These are phyloP conservation scores for Monosporascus sp. DNA, from an alignment of 2,329 filamentous ascomycete species.

Conservation along the genomic window DNA sequence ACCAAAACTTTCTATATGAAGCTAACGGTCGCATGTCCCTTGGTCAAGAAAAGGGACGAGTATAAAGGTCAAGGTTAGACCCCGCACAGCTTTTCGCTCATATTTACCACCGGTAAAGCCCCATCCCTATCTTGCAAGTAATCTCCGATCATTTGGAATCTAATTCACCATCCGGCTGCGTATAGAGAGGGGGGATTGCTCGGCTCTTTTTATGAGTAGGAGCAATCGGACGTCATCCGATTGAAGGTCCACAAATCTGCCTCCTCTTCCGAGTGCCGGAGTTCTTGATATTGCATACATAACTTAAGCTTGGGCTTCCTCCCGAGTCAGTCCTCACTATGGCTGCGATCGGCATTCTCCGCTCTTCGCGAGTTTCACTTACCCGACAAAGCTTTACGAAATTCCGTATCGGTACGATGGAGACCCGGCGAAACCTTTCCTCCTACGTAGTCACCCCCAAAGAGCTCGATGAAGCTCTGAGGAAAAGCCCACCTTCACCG, in stretches of 20 bases:
- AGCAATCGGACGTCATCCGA: too few species aligned
- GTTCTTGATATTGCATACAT: constrained; percentile 10
- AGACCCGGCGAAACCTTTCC: constrained; percentile 54
- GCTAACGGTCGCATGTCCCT: background rate
- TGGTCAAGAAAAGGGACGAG: background rate
- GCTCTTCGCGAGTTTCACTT: constrained; percentile 35
- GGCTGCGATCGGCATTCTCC: constrained; percentile 38
- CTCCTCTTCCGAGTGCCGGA: constrained; percentile 11
- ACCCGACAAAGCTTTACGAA: constrained; percentile 30
- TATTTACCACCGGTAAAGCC: background rate
- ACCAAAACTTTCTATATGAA: background rate
- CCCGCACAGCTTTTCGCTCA: background rate
- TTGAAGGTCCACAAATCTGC: too few species aligned
- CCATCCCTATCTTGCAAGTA: background rate
- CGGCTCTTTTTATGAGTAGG: too few species aligned
- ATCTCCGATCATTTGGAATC: background rate
- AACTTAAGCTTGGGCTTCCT: constrained; percentile 5
- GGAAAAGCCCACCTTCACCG: constrained; percentile 72
- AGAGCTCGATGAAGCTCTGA: constrained; percentile 75
- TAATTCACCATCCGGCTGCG: too few species aligned
- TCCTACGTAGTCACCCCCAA: constrained; percentile 83
- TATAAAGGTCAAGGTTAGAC: background rate
- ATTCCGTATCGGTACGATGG: constrained; percentile 29
- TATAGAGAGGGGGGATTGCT: too few species aligned
- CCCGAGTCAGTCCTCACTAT: constrained; percentile 26